Evolutionary conservation across 1,284 basidiomycete genomes (phyloP).

Genomic region (Melampsora larici-populina): DNA sequence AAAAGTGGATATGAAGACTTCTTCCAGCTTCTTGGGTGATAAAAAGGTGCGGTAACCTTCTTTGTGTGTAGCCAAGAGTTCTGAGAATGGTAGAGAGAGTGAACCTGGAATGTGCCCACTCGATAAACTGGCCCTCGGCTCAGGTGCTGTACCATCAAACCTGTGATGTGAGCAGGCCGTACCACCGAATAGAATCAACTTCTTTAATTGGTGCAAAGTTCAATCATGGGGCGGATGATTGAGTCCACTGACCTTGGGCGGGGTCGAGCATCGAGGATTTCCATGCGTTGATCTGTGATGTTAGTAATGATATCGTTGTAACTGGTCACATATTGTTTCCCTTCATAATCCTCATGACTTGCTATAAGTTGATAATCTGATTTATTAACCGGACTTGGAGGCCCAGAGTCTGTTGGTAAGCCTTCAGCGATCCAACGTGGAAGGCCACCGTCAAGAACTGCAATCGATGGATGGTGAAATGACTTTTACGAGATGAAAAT

Average conservation of each 20-base stretch:
- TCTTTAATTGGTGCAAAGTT: neutral
- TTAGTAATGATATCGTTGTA: constrained; percentile 46
- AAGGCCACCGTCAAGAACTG: no score
- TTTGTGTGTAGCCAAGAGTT: constrained; percentile 62
- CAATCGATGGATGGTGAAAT: constrained; percentile 79
- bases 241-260: constrained; percentile 43
- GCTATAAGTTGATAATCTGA: constrained; percentile 50
- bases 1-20: constrained; percentile 61
- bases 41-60: constrained; percentile 65
- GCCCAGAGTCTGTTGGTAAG: no score
- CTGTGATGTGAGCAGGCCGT: constrained; percentile 42
- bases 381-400: constrained; percentile 25
- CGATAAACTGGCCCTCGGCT: no score
- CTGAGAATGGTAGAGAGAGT: no score
- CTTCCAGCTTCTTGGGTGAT: constrained; percentile 58
- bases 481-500: no score
- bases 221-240: no score
- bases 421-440: no score
- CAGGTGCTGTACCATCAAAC: constrained; percentile 65
- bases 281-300: constrained; percentile 14
- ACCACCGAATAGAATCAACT: neutral
- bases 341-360: constrained; percentile 54
- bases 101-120: no score
- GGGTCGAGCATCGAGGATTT: constrained; percentile 51
- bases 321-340: constrained; percentile 46